Base-by-base conservation (phyloP, 345 rosid genomes). In the Hypericum perforatum region DNA sequence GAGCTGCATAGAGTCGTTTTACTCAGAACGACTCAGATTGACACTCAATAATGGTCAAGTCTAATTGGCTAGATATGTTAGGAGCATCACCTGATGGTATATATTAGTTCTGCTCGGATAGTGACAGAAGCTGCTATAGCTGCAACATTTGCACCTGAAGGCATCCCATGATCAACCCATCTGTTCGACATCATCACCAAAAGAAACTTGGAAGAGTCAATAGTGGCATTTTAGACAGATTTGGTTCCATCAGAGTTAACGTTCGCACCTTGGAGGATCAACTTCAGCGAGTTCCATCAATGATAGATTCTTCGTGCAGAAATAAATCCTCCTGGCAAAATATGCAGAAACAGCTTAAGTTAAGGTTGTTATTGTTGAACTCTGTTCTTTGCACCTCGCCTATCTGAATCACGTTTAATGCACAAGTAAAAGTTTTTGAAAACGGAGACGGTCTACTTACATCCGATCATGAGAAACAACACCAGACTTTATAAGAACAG, bases 141-240 rank as follows among this genome's bases (percentile, higher is more conserved):
- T 37, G 79, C 82, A 49, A 80, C 90, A 55, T 78, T 60, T 55
- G 80, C 90, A 37, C 80, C 80, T 0, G 86, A 82, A 38, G 86
- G 90, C 32, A 61, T 72, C 44, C 87, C 81, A 50, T 80, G 87
- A 63, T 74, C 69, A 55, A 72, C 60, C 91, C 87, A 84, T 66
- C 87, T 84, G 81, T 64, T 65, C 68, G 40, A 59, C 14, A 54
- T 73, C 62, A 64, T 59, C 38, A 61, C 54, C 67, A 76, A 50
- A 72, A 22, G 32, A 22, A 61, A 65, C 10, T 14, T 45, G 62
- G 54, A 58, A 62, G 8, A 8, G 53, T 43, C 37, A 63, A 60
- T 43, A 22, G 32, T 22, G 32, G 39, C 51, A 55, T 53, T 57
- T 54, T 59, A 58, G 61, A 52, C 4, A 22, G 32, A 1, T 22